Conservation (phyloP, 2,329 filamentous ascomycete genomes). For the Sphaceloma murrayae region DNA sequence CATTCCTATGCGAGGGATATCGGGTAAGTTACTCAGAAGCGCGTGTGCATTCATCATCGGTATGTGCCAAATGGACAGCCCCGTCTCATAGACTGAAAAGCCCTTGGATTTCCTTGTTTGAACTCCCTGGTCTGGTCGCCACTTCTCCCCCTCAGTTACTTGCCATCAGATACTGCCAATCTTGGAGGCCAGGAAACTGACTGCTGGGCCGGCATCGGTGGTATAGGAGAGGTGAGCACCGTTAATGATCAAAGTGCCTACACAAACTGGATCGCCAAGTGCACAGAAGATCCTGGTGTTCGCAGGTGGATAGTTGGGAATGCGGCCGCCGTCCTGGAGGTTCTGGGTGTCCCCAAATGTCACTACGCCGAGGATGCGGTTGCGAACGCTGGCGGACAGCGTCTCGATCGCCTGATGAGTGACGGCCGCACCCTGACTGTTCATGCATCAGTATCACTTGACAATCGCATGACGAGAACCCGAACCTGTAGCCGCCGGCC, state of each 20-base stretch:
- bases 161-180: constrained; percentile 9
- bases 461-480: too few species aligned
- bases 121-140: too few species aligned
- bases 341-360: constrained; percentile 32
- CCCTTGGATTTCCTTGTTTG: neutral
- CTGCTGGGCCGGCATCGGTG: constrained; percentile 1
- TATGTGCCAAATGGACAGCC: too few species aligned
- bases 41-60: too few species aligned
- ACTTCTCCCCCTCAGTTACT: too few species aligned
- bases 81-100: too few species aligned
- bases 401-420: constrained; percentile 30
- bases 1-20: too few species aligned
- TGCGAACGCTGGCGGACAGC: constrained; percentile 24
- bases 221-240: constrained; percentile 23
- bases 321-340: constrained; percentile 29
- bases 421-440: constrained; percentile 32
- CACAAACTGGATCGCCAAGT: constrained; percentile 25
- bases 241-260: constrained; percentile 22
- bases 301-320: constrained; percentile 27
- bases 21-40: too few species aligned
- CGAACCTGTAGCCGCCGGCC: constrained; percentile 23
- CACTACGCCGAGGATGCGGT: constrained; percentile 27
- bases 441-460: neutral
- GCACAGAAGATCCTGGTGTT: constrained; percentile 26
- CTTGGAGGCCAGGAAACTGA: constrained; percentile 4